Base-by-base conservation (phyloP, 2,329 filamentous ascomycete genomes). In the Botrytis fragariae region DNA sequence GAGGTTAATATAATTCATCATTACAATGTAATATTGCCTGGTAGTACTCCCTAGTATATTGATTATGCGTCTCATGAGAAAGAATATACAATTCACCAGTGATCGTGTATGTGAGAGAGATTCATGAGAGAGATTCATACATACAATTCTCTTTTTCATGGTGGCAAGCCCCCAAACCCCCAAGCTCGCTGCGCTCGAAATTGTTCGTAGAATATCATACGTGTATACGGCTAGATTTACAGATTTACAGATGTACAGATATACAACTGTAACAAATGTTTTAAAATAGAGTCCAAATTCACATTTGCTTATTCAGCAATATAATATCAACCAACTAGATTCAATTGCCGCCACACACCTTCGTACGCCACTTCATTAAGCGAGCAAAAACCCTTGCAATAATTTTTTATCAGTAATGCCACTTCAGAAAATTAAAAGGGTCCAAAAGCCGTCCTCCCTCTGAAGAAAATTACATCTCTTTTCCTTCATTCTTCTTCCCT, bases 161-260 rank as follows among this genome's bases (percentile, higher is more conserved):
- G 39, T 42, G 62, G 39, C 39, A 45, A 64, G 62, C 60, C 60
- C 60, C 60, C 60, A 64, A 48, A n/a, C 42, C 62, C 42, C 42
- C 62, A 64, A 48, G 62, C 62, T 64, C 20, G 62, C 62, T 64
- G 62, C 29, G 62, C 62, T 64, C 62, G 62, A 64, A 18, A 25
- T 35, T 59, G 57, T 20, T 9, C 6, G 16, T 18, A 39, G 25
- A 39, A 39, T 42, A 12, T 14, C 7, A 42, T 62, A 42, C 37
- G 60, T 10, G 60, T 62, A 54, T 18, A 29, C 0, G 5, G 25
- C 7, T 54, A 29, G 51, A 54, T 54, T n/a, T n/a, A 42, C 22
- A 39, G 18, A 60, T 60, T 18, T 35, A 14, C 7, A 60, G 29
- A 12, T 32, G 54, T 32, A 20, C 32, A 20, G 18, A 32, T 9